A percentile compares a stretch with the other conserved stretches of the same genome.
Conservation (phyloP, 1,284 basidiomycete genomes). For the Ganoderma boninense region DNA sequence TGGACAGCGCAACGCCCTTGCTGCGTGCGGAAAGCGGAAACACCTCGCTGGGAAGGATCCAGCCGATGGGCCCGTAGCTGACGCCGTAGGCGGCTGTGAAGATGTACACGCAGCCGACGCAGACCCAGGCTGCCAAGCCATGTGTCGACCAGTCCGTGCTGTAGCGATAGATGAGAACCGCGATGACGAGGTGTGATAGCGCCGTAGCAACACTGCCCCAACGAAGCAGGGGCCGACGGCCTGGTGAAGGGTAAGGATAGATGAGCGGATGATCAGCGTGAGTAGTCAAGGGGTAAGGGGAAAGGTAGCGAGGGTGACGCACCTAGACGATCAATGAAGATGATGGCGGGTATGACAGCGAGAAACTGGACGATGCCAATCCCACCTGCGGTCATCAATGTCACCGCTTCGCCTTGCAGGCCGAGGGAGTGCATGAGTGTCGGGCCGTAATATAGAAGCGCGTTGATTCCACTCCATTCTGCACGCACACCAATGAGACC, state of each 20-base stretch:
- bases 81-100: conserved; percentile 87
- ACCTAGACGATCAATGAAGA: conserved; percentile 79
- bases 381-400: conserved; percentile 76
- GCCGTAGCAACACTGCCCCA: conserved; percentile 79
- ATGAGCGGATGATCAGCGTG: background rate
- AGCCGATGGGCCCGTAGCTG: conserved; percentile 87
- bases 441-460: conserved; percentile 83
- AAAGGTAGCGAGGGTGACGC: conserved; percentile 31
- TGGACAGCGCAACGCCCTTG: conserved; percentile 85
- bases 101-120: conserved; percentile 76
- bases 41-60: conserved; percentile 85
- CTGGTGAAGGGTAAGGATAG: conserved; percentile 41
- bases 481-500: background rate
- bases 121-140: conserved; percentile 65
- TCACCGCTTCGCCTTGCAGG: conserved; percentile 58
- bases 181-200: conserved; percentile 75
- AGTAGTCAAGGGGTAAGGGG: too few species aligned
- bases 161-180: conserved; percentile 66
- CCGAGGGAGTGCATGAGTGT: conserved; percentile 73
- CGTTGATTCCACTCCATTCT: conserved; percentile 89
- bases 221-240: conserved; percentile 69
- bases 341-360: conserved; percentile 77
- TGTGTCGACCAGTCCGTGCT: conserved; percentile 65
- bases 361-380: conserved; percentile 83
- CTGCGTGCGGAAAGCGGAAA: conserved; percentile 89